phyloP scores from a whole-genome alignment of 2,329 filamentous ascomycete species.

The Penicillium glabrum region DNA sequence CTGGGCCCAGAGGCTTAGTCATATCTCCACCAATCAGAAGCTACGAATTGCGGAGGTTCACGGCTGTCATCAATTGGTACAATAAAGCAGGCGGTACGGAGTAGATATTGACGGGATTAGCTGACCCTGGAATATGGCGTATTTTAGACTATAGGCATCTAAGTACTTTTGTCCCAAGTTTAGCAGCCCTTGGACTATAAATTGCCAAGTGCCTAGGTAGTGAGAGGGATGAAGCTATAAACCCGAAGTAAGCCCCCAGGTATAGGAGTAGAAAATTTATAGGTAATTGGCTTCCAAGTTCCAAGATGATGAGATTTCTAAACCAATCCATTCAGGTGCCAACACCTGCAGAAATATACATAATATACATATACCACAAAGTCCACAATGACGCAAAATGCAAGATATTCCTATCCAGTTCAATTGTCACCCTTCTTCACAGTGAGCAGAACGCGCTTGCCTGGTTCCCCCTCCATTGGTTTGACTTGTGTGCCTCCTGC shows the following conservation, averaged over 20 bases:
- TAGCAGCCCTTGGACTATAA: not conserved
- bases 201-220: not conserved
- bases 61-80: not conserved
- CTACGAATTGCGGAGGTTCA: conserved; percentile 6
- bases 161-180: not conserved
- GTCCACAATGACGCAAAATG: not conserved
- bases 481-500: conserved; percentile 43
- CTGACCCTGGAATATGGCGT: not conserved
- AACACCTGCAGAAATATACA: not conserved
- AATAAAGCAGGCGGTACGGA: not conserved
- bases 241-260: no score
- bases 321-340: not conserved
- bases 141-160: not conserved
- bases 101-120: not conserved
- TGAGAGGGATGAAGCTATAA: no score
- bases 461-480: conserved; percentile 43
- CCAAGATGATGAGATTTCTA: not conserved
- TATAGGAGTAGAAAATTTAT: not conserved
- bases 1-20: conserved; percentile 35
- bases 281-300: not conserved
- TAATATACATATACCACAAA: not conserved
- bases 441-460: conserved; percentile 37
- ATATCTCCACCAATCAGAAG: conserved; percentile 34
- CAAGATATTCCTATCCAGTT: not conserved
- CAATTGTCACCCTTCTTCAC: conserved; percentile 31